Evolutionary conservation across 169 alveolate species (phyloP).

Genomic region (Babesia caballi): DNA sequence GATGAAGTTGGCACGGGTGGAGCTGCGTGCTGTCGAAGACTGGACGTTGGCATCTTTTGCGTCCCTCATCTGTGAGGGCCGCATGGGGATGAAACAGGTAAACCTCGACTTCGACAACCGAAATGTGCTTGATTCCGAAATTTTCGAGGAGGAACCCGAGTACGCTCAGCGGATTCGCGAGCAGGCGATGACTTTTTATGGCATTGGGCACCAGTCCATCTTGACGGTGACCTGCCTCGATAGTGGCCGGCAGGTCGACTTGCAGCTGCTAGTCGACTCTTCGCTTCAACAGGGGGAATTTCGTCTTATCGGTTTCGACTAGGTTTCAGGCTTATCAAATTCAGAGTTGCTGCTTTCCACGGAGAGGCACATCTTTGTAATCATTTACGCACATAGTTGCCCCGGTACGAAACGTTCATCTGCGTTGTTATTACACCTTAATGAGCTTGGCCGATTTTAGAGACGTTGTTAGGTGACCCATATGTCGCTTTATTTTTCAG

Average conservation of each 20-base stretch:
- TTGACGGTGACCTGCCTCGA: conserved; percentile 36
- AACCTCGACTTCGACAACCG: conserved; percentile 34
- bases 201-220: conserved; percentile 32
- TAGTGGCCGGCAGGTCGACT: conserved; percentile 17
- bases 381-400: too few species aligned
- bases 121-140: conserved; percentile 43
- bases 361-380: too few species aligned
- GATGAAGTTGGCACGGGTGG: conserved; percentile 6
- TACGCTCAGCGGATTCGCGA: conserved; percentile 18
- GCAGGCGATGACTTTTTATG: conserved; percentile 8
- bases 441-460: too few species aligned
- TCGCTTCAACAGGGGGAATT: neutral
- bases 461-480: too few species aligned
- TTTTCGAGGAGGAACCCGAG: conserved; percentile 28
- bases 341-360: too few species aligned
- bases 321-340: too few species aligned
- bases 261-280: neutral
- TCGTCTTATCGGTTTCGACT: neutral
- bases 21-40: conserved; percentile 26
- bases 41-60: conserved; percentile 34
- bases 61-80: neutral
- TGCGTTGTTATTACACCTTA: too few species aligned
- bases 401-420: too few species aligned
- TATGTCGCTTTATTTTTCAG: too few species aligned
- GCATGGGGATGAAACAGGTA: conserved; percentile 34